A percentile compares a stretch with the other conserved stretches of the same genome.
Conservation (phyloP, 1,284 basidiomycete genomes). For the Cronartium quercuum region DNA sequence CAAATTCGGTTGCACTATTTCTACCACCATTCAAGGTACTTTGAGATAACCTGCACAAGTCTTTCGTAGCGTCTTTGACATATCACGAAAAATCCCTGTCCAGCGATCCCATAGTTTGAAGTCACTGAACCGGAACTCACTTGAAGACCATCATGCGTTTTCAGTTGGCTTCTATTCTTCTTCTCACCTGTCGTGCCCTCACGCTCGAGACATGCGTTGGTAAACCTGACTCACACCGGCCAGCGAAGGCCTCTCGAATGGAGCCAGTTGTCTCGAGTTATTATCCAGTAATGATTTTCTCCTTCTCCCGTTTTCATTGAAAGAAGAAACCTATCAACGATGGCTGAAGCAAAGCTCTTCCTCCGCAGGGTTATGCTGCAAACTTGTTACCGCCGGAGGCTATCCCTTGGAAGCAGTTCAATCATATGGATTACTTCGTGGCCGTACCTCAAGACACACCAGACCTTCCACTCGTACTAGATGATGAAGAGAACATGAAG, state of each 20-base stretch:
- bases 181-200: not conserved
- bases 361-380: not conserved
- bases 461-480: not conserved
- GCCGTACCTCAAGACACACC: constrained; percentile 7
- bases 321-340: not conserved
- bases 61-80: too few relatives aligned
- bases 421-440: not conserved
- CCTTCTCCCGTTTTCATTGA: not conserved
- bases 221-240: not conserved
- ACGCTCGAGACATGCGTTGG: not conserved
- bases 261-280: constrained; percentile 6
- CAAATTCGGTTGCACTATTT: too few relatives aligned
- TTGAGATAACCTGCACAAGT: too few relatives aligned
- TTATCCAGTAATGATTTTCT: not conserved
- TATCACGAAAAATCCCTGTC: too few relatives aligned
- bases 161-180: not conserved
- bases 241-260: not conserved
- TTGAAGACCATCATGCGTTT: not conserved
- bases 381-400: not conserved
- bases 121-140: too few relatives aligned
- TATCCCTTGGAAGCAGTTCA: constrained; percentile 1
- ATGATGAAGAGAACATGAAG: not conserved
- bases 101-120: too few relatives aligned
- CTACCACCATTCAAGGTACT: too few relatives aligned
- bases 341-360: not conserved